phyloP scores from a whole-genome alignment of 2,329 filamentous ascomycete species.

The Fusarium oxysporum region DNA sequence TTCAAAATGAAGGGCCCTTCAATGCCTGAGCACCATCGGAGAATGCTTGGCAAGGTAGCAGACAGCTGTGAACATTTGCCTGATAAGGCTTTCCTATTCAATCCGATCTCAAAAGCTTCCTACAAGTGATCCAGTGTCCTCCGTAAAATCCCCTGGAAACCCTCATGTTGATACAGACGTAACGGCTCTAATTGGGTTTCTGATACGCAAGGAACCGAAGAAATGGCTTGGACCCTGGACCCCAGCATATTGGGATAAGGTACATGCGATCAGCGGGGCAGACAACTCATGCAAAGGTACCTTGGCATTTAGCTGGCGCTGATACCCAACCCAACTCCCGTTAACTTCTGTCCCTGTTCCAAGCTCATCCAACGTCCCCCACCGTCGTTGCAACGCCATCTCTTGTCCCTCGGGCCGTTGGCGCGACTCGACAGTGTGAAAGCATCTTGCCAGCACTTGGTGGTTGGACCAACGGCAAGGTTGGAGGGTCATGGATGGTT shows the following conservation, averaged over 20 bases:
- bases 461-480: conserved; percentile 37
- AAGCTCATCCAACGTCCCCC: conserved; percentile 33
- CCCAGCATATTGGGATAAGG: conserved; percentile 22
- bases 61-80: background rate
- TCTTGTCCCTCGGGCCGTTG: conserved; percentile 44
- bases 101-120: background rate
- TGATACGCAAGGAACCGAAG: conserved; percentile 28
- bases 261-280: conserved; percentile 27
- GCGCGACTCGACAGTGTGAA: conserved; percentile 44
- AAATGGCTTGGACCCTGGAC: conserved; percentile 37
- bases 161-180: background rate
- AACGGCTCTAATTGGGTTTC: conserved; percentile 25
- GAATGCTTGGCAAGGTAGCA: background rate
- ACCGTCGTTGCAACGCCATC: conserved; percentile 35
- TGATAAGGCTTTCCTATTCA: background rate
- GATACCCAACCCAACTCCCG: conserved; percentile 39
- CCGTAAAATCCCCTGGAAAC: conserved; percentile 1
- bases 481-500: conserved; percentile 37
- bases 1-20: conserved; percentile 25
- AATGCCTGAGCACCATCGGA: conserved; percentile 3
- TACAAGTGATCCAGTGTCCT: background rate
- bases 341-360: conserved; percentile 19
- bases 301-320: conserved; percentile 14
- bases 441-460: conserved; percentile 38
- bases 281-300: conserved; percentile 24